phyloP scores from a whole-genome alignment of 1,139 yeast species.

The Arxiozyma heterogenica region DNA sequence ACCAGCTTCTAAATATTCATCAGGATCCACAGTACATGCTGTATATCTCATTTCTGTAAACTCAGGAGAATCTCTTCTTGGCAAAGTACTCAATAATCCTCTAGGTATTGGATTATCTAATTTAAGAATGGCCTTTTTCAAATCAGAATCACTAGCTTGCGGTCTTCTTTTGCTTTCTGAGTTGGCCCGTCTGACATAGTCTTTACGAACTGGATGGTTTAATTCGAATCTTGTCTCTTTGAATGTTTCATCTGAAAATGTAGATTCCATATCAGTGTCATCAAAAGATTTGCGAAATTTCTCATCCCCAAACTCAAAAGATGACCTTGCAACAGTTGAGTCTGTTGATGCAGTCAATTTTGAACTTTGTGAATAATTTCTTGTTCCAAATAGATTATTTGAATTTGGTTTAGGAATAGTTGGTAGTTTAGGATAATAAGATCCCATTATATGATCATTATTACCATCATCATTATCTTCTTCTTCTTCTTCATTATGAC shows the following conservation, averaged over 20 bases:
- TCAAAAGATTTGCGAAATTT: slow-evolving; percentile 23
- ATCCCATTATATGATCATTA: slow-evolving; percentile 11
- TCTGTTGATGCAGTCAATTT: slow-evolving; percentile 19
- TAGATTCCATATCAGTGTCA: slow-evolving; percentile 25
- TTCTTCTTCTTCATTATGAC: slow-evolving; percentile 12
- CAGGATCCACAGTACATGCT: slow-evolving; percentile 87
- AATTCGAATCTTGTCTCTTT: slow-evolving; percentile 30
- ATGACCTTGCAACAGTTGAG: slow-evolving; percentile 21
- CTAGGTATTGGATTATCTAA: slow-evolving; percentile 91
- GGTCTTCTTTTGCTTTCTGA: slow-evolving; percentile 53
- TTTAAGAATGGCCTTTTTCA: slow-evolving; percentile 51
- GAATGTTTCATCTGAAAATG: slow-evolving; percentile 32
- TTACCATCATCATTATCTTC: slow-evolving; percentile 25
- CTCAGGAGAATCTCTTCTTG: slow-evolving; percentile 81
- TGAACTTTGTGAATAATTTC: slow-evolving; percentile 18
- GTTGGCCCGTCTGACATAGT: slow-evolving; percentile 40
- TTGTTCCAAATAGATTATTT: slow-evolving; percentile 10
- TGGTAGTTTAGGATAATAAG: slow-evolving; percentile 10
- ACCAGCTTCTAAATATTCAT: slow-evolving; percentile 68
- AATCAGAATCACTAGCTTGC: slow-evolving; percentile 46
- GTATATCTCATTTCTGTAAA: slow-evolving; percentile 91
- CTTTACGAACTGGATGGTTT: slow-evolving; percentile 44
- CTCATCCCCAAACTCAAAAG: slow-evolving; percentile 18
- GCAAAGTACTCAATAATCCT: slow-evolving; percentile 66
- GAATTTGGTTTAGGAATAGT: not conserved